Conservation (phyloP, 2,329 filamentous ascomycete genomes). For the Alternaria postmessia region DNA sequence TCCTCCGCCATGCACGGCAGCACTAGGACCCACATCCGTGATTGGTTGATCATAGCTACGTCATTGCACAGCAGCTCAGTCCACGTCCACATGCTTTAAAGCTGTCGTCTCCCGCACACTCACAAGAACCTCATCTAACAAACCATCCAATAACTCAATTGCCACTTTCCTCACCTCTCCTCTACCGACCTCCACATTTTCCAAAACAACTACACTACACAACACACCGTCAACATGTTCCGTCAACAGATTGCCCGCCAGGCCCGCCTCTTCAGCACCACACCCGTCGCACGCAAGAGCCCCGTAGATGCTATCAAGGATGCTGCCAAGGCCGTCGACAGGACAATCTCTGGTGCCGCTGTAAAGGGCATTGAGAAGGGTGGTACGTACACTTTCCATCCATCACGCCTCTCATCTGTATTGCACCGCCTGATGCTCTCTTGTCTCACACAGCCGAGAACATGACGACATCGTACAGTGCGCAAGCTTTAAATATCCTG, state of each 20-base stretch:
- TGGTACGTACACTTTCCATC: conserved; percentile 56
- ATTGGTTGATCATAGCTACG: conserved; percentile 32
- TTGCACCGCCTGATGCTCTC: conserved; percentile 10
- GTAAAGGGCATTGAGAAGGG: conserved; percentile 70
- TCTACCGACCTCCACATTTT: conserved; percentile 5
- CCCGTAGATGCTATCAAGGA: conserved; percentile 66
- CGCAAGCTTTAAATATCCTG: background rate
- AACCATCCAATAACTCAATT: conserved; percentile 15
- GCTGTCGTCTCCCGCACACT: conserved; percentile 17
- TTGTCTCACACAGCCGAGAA: conserved; percentile 13
- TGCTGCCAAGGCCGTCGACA: conserved; percentile 65
- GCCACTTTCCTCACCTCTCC: background rate
- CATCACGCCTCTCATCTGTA: background rate
- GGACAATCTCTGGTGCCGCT: conserved; percentile 62
- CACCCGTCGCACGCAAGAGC: conserved; percentile 58
- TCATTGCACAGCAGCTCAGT: conserved; percentile 25
- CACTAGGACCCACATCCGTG: conserved; percentile 11
- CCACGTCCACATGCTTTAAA: conserved; percentile 26
- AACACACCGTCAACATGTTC: conserved; percentile 52
- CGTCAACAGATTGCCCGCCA: conserved; percentile 56
- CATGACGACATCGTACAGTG: conserved; percentile 20
- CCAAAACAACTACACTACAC: conserved; percentile 8
- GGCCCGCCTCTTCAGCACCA: conserved; percentile 63
- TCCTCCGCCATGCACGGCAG: background rate
- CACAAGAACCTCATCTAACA: conserved; percentile 10